Evolutionary conservation across 2,329 filamentous ascomycete genomes (phyloP).

Genomic region (Fusarium camptoceras): DNA sequence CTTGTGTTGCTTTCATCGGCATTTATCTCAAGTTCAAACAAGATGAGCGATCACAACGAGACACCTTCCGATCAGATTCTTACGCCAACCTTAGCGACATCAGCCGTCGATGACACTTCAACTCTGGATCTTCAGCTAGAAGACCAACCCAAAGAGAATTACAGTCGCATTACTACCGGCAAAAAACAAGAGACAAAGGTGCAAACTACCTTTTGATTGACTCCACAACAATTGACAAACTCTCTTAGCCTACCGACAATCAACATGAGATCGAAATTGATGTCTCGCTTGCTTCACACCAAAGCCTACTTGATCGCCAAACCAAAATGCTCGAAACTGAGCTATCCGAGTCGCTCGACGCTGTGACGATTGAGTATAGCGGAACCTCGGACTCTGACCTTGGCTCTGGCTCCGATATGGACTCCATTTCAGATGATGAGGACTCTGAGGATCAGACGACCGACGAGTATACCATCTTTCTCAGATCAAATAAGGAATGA

Average conservation of each 20-base stretch:
- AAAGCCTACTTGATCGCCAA: slow-evolving; percentile 14
- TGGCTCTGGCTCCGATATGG: slow-evolving; percentile 35
- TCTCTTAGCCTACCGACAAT: neutral
- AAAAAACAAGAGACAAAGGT: slow-evolving; percentile 10
- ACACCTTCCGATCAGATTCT: slow-evolving; percentile 1
- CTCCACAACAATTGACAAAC: neutral
- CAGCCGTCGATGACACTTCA: slow-evolving; percentile 6
- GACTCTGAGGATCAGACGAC: slow-evolving; percentile 39
- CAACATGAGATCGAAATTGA: neutral
- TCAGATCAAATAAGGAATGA: neutral
- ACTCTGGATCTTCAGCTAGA: slow-evolving; percentile 1
- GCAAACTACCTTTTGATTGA: neutral
- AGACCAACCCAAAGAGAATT: neutral
- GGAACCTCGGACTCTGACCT: slow-evolving; percentile 41
- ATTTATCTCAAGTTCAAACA: neutral
- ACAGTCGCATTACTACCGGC: neutral
- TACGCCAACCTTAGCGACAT: neutral
- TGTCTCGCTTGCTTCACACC: neutral
- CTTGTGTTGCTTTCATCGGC: neutral
- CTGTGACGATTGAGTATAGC: slow-evolving; percentile 20
- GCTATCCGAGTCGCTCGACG: slow-evolving; percentile 4
- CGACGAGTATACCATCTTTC: slow-evolving; percentile 33
- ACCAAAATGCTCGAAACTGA: slow-evolving; percentile 1
- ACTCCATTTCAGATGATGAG: slow-evolving; percentile 38
- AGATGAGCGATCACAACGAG: slow-evolving; percentile 5